Conservation (phyloP, 306 rosid genomes). For the Prunus persica region Prunus_persica_NCBIv2 NC_034009.1:33486501-33487000, state of each 20-base stretch:
- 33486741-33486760: neutral
- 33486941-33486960: constrained; percentile 23
- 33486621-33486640: neutral
- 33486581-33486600: constrained; percentile 10
- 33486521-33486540: constrained; percentile 71
- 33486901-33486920: constrained; percentile 42
- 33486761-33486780: neutral
- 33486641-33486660: neutral
- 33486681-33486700: neutral
- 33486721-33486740: too few relatives aligned
- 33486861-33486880: constrained; percentile 78
- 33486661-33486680: neutral
- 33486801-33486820: neutral
- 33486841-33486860: constrained; percentile 94
- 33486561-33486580: constrained; percentile 65
- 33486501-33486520: constrained; percentile 73
- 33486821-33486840: constrained; percentile 78
- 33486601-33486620: neutral
- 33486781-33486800: too few relatives aligned
- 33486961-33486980: constrained; percentile 15
- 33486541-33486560: constrained; percentile 66
- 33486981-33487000: constrained; percentile 62
- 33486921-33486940: neutral
- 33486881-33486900: constrained; percentile 64
- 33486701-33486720: too few relatives aligned